Percentiles rank a stretch among this genome's conserved stretches.
Conservation (phyloP, 179 eudicot species). For the Sideroxylon spinosum region DNA sequence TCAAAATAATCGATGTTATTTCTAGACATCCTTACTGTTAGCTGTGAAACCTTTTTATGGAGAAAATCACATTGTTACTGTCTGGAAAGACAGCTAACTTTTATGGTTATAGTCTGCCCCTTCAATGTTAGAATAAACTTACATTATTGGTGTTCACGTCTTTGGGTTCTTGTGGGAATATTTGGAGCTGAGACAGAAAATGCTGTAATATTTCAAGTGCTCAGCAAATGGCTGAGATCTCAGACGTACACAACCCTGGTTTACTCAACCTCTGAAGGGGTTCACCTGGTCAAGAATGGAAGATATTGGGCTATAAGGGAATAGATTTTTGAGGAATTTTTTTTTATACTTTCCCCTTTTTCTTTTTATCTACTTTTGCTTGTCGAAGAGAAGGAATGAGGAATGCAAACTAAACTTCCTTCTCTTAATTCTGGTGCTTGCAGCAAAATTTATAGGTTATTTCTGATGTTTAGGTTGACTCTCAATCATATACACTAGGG, state of each 20-base stretch:
- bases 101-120: not conserved
- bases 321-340: too few relatives aligned
- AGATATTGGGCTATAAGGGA: not conserved
- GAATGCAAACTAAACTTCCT: too few relatives aligned
- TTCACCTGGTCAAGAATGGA: not conserved
- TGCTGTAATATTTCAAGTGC: not conserved
- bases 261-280: not conserved
- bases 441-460: too few relatives aligned
- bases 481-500: too few relatives aligned
- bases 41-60: not conserved
- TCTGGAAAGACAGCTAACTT: not conserved
- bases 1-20: not conserved
- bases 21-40: not conserved
- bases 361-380: too few relatives aligned
- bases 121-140: too few relatives aligned
- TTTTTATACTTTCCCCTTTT: too few relatives aligned
- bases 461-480: too few relatives aligned
- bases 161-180: too few relatives aligned
- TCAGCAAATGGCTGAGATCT: not conserved
- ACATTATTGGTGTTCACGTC: not conserved
- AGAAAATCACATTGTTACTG: not conserved
- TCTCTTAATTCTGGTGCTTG: too few relatives aligned
- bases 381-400: too few relatives aligned
- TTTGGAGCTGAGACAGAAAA: too few relatives aligned
- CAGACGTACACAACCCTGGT: not conserved